Percentiles rank a stretch among this genome's conserved stretches.
Evolutionary conservation across 2,329 filamentous ascomycete species (phyloP).

Genomic region (Scedosporium minutisporum): DNA sequence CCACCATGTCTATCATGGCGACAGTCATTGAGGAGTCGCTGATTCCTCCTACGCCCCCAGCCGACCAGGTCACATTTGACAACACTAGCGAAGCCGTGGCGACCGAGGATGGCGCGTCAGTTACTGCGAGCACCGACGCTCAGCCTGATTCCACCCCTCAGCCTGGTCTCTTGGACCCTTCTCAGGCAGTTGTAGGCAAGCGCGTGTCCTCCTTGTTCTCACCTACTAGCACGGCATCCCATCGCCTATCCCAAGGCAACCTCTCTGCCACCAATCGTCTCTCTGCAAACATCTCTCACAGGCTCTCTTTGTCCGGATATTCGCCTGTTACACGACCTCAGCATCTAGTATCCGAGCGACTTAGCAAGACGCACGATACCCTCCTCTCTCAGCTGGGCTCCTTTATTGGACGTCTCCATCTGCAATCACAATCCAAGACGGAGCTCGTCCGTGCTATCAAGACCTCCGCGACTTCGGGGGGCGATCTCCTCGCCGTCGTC

Average conservation of each 20-base stretch:
- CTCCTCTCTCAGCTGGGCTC: constrained; percentile 87
- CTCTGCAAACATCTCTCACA: constrained; percentile 55
- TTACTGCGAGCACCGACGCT: background rate
- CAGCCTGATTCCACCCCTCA: constrained; percentile 2
- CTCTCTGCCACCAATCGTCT: constrained; percentile 31
- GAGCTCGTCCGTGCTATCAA: constrained; percentile 76
- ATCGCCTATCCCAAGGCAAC: constrained; percentile 27
- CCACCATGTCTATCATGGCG: constrained; percentile 47
- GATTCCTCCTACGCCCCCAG: constrained; percentile 54
- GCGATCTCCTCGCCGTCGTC: constrained; percentile 67
- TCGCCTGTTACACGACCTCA: constrained; percentile 53
- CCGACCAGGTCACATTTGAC: constrained; percentile 44
- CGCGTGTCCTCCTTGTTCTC: constrained; percentile 37
- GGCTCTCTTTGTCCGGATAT: constrained; percentile 65
- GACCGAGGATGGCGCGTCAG: background rate
- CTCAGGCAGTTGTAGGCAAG: constrained; percentile 28
- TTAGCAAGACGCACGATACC: constrained; percentile 72
- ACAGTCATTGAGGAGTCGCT: constrained; percentile 49
- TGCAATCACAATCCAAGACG: constrained; percentile 82
- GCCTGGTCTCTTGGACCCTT: constrained; percentile 7
- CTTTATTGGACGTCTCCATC: constrained; percentile 80
- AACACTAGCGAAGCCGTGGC: constrained; percentile 17
- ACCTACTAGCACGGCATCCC: constrained; percentile 18
- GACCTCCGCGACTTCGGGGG: constrained; percentile 73
- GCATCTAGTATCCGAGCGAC: constrained; percentile 72